These are phyloP conservation scores for Rhizoctonia solani DNA, from an alignment of 1,284 basidiomycete species.

Conservation along the genomic window DNA sequence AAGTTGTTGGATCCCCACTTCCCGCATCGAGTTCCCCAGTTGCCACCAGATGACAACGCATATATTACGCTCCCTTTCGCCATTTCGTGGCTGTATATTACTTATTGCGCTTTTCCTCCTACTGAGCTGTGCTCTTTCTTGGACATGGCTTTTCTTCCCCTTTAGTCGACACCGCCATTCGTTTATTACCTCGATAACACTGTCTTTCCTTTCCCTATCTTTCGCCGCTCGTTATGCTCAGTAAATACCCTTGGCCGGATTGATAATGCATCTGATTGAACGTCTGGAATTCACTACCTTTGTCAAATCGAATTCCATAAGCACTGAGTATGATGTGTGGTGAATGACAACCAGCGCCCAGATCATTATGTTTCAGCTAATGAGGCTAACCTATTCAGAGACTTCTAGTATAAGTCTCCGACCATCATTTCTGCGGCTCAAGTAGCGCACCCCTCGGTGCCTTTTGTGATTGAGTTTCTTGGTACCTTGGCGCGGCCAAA, in stretches of 20 bases:
- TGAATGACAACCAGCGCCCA: too few species aligned
- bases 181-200: slow-evolving; percentile 1
- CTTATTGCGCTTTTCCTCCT: slow-evolving; percentile 5
- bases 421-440: too few species aligned
- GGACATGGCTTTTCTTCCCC: background rate
- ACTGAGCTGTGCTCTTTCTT: background rate
- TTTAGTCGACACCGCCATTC: background rate
- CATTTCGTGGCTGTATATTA: slow-evolving; percentile 12
- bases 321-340: too few species aligned
- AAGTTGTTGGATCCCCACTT: slow-evolving; percentile 15
- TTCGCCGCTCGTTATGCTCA: slow-evolving; percentile 2
- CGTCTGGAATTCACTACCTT: background rate
- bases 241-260: slow-evolving; percentile 21
- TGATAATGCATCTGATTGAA: slow-evolving; percentile 34
- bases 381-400: too few species aligned
- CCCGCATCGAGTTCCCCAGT: slow-evolving; percentile 8
- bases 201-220: background rate
- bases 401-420: too few species aligned
- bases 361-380: too few species aligned
- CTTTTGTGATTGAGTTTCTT: too few species aligned
- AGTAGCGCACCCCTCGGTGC: too few species aligned
- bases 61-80: background rate
- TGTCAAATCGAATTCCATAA: background rate
- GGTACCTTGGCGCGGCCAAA: too few species aligned
- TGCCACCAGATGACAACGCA: slow-evolving; percentile 15